Base-by-base conservation (phyloP, 2,329 filamentous ascomycete genomes). In the Colletotrichum cereale region DNA sequence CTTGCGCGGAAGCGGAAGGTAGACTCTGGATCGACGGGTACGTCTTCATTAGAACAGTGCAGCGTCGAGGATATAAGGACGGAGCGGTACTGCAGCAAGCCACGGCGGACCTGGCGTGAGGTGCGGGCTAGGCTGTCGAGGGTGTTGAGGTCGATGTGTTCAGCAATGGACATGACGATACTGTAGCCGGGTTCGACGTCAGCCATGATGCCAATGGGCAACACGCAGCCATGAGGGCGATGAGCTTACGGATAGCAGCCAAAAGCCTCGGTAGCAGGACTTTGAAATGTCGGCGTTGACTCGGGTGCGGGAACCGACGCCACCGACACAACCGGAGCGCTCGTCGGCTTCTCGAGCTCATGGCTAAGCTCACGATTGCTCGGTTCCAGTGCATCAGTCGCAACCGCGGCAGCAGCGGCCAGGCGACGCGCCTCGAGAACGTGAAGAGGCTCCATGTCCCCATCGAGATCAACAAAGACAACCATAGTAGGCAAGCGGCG, bases 81-180 rank as follows among this genome's bases (percentile, higher is more conserved):
- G 61, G 85, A 86, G 77, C 94, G 92, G 81, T 93, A 95, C 76
- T 95, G 93, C 53, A 97, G 84, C 31, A 98, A 87, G 75, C 91
- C 93, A 67, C 87, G 87, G 75, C 93, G 93, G 74, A 97, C 89
- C 78, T 93, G 91, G 62, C 92, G 93, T 80, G 94, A 97, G 66
- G 94, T 95, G 66, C 89, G 89, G 62, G 95, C 93, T 26, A 98
- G 89, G 74, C 92, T 91, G 80, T 97, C 92, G 76, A 98, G 89
- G 18, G 93, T 92, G 80, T 96, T 97, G 62, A 97, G 88, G 80
- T 98, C 96, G 79, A 98, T 90, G 75, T 89, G 88, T 40, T 90
- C 88, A 60, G 93, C 92, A 75, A 98, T 88, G 76, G 92, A 89
- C 74, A 90, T 89, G 76, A 93, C 90, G 78, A 97, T 90, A 77